phyloP scores from a whole-genome alignment of 192 early-diverging fungal genomes.

The Umbelopsis vinacea region DNA sequence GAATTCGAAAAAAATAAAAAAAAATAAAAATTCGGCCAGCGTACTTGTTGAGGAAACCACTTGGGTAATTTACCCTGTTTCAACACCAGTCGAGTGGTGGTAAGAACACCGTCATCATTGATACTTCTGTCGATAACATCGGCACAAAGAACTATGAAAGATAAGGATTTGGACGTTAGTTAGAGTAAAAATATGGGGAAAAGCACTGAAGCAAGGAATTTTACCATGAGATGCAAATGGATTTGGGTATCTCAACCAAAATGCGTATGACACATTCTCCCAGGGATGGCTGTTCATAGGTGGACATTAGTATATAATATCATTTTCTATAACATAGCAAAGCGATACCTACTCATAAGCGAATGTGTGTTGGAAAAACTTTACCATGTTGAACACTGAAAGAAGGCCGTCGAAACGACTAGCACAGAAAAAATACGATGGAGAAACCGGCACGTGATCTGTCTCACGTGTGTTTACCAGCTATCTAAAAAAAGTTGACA shows the following conservation, averaged over 20 bases:
- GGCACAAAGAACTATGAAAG: constrained; percentile 69
- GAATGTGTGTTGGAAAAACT: constrained; percentile 81
- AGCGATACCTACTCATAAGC: constrained; percentile 65
- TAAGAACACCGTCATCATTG: constrained; percentile 79
- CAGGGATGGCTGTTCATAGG: constrained; percentile 57
- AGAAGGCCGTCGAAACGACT: not conserved
- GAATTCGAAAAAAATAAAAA: not conserved
- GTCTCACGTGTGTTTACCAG: not conserved
- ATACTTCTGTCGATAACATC: constrained; percentile 93
- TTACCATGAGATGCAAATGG: constrained; percentile 88
- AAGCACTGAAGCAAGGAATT: not conserved
- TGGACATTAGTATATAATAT: constrained; percentile 8
- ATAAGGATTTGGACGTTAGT: not conserved
- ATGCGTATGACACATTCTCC: constrained; percentile 85
- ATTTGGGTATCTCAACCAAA: constrained; percentile 97
- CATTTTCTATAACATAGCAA: not conserved
- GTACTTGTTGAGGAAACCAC: constrained; percentile 75
- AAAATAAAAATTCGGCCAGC: constrained; percentile 13
- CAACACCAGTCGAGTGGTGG: constrained; percentile 86
- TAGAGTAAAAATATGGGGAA: not conserved
- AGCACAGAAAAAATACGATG: not conserved
- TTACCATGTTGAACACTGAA: constrained; percentile 65
- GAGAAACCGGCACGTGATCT: not conserved
- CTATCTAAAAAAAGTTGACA: too few relatives aligned
- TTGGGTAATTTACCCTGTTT: constrained; percentile 88